phyloP scores from a whole-genome alignment of 2,329 filamentous ascomycete genomes.

The Aspergillus brunneoviolaceus region DNA sequence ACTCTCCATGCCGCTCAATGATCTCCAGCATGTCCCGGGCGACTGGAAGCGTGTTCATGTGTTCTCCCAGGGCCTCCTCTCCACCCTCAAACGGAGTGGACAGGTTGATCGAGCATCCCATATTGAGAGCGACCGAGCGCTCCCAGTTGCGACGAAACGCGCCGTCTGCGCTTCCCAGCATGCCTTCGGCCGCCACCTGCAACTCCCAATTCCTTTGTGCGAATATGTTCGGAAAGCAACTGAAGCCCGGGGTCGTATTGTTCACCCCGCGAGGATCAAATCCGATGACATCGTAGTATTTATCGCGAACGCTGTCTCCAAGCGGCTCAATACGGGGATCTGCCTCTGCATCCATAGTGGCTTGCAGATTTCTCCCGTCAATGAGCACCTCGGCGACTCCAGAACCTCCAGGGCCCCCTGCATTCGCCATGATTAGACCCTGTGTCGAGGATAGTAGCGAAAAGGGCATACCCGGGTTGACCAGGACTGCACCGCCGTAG shows the following conservation, averaged over 20 bases:
- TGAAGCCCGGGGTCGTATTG: conserved; percentile 41
- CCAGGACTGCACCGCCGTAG: conserved; percentile 49
- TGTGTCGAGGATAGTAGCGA: background rate
- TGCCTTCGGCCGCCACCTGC: conserved; percentile 36
- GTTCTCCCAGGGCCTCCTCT: conserved; percentile 30
- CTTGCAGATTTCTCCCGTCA: conserved; percentile 37
- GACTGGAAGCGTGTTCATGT: conserved; percentile 36
- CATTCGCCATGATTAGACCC: conserved; percentile 2
- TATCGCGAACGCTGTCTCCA: conserved; percentile 9
- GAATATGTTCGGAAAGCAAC: conserved; percentile 39
- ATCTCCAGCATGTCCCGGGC: conserved; percentile 39
- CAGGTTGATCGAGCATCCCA: conserved; percentile 30
- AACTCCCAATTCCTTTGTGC: conserved; percentile 35
- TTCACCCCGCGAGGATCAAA: conserved; percentile 49
- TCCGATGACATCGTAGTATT: conserved; percentile 45
- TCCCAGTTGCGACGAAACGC: conserved; percentile 36
- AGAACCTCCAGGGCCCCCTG: conserved; percentile 47
- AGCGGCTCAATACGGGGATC: conserved; percentile 14
- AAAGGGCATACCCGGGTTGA: conserved; percentile 44
- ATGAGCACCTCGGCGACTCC: conserved; percentile 39
- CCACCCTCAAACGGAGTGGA: conserved; percentile 16
- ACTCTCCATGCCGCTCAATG: conserved; percentile 40
- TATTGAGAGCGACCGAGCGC: conserved; percentile 32
- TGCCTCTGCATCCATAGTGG: conserved; percentile 36
- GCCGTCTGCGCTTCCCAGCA: conserved; percentile 33